Conservation (phyloP, 352 stramenopile species). For the Phytopythium montanum region DNA sequence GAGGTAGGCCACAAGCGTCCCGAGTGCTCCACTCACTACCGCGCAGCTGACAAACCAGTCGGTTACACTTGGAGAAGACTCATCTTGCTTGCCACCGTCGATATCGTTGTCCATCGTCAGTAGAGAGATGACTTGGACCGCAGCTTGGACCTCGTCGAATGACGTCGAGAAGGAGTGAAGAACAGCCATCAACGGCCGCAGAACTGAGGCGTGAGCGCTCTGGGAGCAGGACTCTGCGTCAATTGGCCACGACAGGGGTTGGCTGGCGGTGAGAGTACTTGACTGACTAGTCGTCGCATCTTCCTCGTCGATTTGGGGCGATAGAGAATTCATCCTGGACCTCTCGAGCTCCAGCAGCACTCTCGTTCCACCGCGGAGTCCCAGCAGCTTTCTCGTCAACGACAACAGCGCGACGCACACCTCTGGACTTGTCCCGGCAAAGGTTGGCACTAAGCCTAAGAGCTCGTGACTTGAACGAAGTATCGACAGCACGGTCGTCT, state of each 20-base stretch:
- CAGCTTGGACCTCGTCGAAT: constrained; percentile 47
- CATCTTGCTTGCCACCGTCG: constrained; percentile 7
- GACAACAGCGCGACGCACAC: constrained; percentile 33
- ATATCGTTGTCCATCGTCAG: constrained; percentile 17
- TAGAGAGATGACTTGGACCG: constrained; percentile 20
- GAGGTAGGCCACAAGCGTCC: constrained; percentile 38
- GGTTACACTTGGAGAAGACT: neutral
- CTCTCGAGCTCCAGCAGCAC: constrained; percentile 11
- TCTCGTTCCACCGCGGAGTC: constrained; percentile 25
- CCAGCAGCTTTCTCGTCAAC: constrained; percentile 27
- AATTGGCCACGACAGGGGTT: constrained; percentile 18
- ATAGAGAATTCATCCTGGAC: neutral
- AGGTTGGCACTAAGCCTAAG: constrained; percentile 18
- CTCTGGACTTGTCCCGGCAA: constrained; percentile 14
- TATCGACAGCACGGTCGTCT: constrained; percentile 26
- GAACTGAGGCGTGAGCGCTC: constrained; percentile 23
- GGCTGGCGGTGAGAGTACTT: neutral
- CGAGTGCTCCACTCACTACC: constrained; percentile 27
- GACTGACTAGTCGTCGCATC: neutral
- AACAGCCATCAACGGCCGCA: constrained; percentile 34
- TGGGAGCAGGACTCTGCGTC: constrained; percentile 15
- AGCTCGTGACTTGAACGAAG: constrained; percentile 24
- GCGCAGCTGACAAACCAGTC: constrained; percentile 41
- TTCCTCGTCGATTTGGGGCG: neutral
- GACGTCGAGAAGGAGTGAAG: constrained; percentile 31